Percentiles rank a stretch among this genome's conserved stretches.
phyloP scores from a whole-genome alignment of 495 filamentous ascomycete genomes.

The Cenococcum geophilum region DNA sequence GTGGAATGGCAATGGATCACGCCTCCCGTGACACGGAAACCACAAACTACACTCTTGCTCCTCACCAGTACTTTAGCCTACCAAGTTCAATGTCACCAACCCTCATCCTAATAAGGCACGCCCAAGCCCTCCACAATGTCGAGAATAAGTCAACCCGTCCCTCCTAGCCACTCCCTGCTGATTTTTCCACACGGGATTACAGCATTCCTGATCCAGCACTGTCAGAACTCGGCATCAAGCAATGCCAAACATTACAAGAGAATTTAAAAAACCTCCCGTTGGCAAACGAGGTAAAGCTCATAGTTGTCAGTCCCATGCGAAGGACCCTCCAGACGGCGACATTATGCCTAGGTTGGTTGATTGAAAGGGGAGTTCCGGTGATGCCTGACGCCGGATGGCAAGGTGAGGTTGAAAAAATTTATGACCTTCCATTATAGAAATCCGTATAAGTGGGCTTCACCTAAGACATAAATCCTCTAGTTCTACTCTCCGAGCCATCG shows the following conservation, averaged over 20 bases:
- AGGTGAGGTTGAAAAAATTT: conserved; percentile 33
- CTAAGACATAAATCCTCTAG: not conserved
- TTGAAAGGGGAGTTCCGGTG: conserved; percentile 48
- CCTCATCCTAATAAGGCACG: conserved; percentile 55
- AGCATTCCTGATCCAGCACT: conserved; percentile 50
- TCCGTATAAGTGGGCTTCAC: not conserved
- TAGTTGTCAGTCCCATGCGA: conserved; percentile 54
- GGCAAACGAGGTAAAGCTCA: conserved; percentile 48
- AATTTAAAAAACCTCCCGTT: conserved; percentile 44
- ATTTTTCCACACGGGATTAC: conserved; percentile 23
- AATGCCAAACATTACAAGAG: conserved; percentile 47
- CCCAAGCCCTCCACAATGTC: conserved; percentile 51
- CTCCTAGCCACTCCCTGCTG: conserved; percentile 15
- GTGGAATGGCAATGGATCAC: no score
- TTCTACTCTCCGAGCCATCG: not conserved
- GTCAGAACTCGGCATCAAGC: conserved; percentile 47
- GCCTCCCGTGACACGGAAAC: not conserved
- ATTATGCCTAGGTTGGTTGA: conserved; percentile 46
- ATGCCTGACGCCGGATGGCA: conserved; percentile 49
- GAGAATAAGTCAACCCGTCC: conserved; percentile 15
- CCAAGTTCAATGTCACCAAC: conserved; percentile 47
- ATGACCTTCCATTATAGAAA: not conserved
- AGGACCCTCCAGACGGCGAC: conserved; percentile 54
- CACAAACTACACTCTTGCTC: not conserved
- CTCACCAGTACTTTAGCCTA: not conserved